phyloP scores from a whole-genome alignment of 108 stramenopile species.

The Chaetoceros tenuissimus region DNA sequence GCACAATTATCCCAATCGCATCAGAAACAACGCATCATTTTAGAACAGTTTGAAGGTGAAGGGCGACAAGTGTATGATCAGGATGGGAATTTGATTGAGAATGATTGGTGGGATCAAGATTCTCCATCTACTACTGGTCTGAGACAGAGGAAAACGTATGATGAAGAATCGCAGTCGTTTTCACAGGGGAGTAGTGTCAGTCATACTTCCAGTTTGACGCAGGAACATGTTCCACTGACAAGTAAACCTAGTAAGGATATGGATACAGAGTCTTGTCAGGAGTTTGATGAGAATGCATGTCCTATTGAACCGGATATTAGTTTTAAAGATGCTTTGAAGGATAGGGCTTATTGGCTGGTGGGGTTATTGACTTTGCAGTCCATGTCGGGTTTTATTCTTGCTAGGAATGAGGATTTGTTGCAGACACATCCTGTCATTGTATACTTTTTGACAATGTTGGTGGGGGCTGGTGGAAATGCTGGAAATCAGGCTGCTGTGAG shows the following conservation, averaged over 20 bases:
- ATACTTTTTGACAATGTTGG: slow-evolving; percentile 86
- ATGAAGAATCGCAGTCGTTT: slow-evolving; percentile 11
- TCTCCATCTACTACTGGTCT: background rate
- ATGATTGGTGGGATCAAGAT: background rate
- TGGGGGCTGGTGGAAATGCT: slow-evolving; percentile 88
- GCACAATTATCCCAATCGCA: slow-evolving; percentile 4
- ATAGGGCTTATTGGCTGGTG: slow-evolving; percentile 78
- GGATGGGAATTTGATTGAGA: background rate
- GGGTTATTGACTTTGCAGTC: slow-evolving; percentile 82
- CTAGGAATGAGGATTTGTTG: slow-evolving; percentile 67
- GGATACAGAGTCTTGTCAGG: background rate
- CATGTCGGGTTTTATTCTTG: slow-evolving; percentile 71
- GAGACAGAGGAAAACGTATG: slow-evolving; percentile 19
- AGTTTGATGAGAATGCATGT: slow-evolving; percentile 15
- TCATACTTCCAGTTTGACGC: background rate
- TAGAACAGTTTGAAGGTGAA: slow-evolving; percentile 1
- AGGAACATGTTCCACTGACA: slow-evolving; percentile 14
- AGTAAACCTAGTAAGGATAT: background rate
- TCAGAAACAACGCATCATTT: background rate
- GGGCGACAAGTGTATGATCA: background rate
- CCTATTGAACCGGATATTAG: slow-evolving; percentile 34
- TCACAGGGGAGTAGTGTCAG: background rate
- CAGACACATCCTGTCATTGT: slow-evolving; percentile 78
- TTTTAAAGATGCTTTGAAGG: slow-evolving; percentile 56
- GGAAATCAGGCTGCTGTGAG: slow-evolving; percentile 87